Base-by-base conservation (phyloP, 2,329 filamentous ascomycete species). In the Fusarium mundagurra region DNA sequence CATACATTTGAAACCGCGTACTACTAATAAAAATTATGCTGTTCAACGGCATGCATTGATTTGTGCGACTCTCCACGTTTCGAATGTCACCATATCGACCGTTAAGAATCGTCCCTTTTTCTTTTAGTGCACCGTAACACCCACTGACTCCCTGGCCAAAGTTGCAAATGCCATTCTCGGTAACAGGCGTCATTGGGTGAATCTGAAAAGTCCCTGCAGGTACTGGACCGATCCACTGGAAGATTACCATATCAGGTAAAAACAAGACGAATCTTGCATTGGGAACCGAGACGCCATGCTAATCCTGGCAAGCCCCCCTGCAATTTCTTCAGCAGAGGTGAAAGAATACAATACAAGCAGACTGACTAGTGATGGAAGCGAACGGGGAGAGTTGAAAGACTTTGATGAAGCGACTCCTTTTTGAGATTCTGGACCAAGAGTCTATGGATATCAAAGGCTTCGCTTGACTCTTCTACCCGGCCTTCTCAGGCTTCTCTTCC, bases 121-220 rank as follows among this genome's bases (percentile, higher is more conserved):
- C 51, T 45, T 60, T 61, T 68, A 11, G 72, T 69, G 13, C 64
- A 27, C 60, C 57, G 68, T 75, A 51, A 51, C 68, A 72, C 43
- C n/a, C 68, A 69, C 43, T 12, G 29, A 44, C 39, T 62, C 67
- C 71, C 41, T 64, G 34, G 36, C 51, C 51, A 55, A 11, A n/a
- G 34, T 13, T 54, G 72, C 41, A 60, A 69, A 74, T 66, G 45
- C 31, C 48, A 53, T 70, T 72, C 48, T 75, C 61, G 68, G 72
- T 62, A 72, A 54, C 72, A 69, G 45, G 51, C 72, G 48, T 48
- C 34, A 74, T 75, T 69, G 68, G 68, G 50, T 14, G 57, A 45
- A 74, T 53, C 50, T 57, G 41, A 53, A 57, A 61, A 72, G 64
- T 60, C 72, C 72, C 72, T 74, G 72, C 72, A 74, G 71, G 71